phyloP scores from a whole-genome alignment of 2,329 filamentous ascomycete genomes.

The Shiraia bambusicola region DNA sequence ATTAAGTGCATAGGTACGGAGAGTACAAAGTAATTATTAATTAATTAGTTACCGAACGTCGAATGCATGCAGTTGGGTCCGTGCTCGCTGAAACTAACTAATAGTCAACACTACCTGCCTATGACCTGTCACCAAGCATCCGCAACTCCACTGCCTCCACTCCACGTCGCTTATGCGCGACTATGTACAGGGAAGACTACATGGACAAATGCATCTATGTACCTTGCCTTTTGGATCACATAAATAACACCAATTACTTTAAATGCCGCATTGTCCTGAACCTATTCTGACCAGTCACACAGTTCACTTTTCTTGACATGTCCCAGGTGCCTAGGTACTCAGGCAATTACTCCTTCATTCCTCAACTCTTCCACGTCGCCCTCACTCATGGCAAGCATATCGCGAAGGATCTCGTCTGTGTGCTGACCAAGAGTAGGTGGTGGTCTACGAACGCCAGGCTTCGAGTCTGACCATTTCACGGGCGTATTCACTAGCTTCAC shows the following conservation, averaged over 20 bases:
- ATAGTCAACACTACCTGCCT: no score
- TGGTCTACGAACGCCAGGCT: constrained; percentile 71
- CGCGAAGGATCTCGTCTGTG: constrained; percentile 40
- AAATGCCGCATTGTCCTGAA: no score
- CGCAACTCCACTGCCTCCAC: not conserved
- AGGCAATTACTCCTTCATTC: constrained; percentile 40
- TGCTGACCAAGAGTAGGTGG: constrained; percentile 72
- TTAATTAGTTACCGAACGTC: no score
- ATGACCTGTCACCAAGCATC: no score
- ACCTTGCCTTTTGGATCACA: no score
- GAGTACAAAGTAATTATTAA: no score
- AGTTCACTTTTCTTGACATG: no score
- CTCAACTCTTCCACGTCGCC: constrained; percentile 35
- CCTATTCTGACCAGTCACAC: not conserved
- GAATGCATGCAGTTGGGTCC: constrained; percentile 1
- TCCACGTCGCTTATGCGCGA: not conserved
- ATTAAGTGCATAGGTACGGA: no score
- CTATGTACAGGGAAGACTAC: no score
- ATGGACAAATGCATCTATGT: no score
- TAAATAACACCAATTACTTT: no score
- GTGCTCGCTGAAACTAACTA: not conserved
- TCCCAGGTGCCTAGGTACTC: no score
- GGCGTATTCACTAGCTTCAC: constrained; percentile 93
- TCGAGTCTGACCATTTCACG: constrained; percentile 86
- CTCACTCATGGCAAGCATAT: constrained; percentile 34